Evolutionary conservation across 2,329 filamentous ascomycete genomes (phyloP).

Genomic region (Fusarium sp.): DNA sequence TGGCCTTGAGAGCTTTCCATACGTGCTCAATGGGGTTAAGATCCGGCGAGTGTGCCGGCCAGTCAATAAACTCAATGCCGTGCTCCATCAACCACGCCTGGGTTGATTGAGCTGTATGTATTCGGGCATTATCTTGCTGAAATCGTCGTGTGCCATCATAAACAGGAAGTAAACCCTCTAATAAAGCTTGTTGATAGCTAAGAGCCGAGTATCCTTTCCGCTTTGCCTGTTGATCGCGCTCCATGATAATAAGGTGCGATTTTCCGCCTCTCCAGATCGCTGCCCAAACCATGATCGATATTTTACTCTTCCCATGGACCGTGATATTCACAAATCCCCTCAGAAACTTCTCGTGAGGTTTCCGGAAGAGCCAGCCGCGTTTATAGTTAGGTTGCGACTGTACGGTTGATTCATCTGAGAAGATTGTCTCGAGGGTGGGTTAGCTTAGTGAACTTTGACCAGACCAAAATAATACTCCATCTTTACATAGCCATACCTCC

Average conservation of each 20-base stretch:
- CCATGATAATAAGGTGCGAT: neutral
- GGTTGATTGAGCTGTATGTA: neutral
- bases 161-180: neutral
- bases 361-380: neutral
- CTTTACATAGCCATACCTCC: neutral
- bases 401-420: neutral
- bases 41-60: neutral
- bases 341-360: neutral
- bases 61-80: neutral
- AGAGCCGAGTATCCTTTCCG: neutral
- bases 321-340: neutral
- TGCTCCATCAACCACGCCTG: neutral
- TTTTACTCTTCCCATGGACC: neutral
- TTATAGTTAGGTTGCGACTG: neutral
- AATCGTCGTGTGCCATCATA: neutral
- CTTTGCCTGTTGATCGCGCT: neutral
- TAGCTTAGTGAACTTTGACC: neutral
- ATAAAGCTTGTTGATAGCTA: neutral
- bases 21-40: conserved; percentile 17
- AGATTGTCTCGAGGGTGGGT: neutral
- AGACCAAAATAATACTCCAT: neutral
- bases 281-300: neutral
- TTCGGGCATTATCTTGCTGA: neutral
- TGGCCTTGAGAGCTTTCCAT: neutral
- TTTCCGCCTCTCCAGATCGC: neutral